Evolutionary conservation across 306 rosid genomes (phyloP), one percentile per base, ranked within the genome.

Genomic region (Purshia tridentata): DNA sequence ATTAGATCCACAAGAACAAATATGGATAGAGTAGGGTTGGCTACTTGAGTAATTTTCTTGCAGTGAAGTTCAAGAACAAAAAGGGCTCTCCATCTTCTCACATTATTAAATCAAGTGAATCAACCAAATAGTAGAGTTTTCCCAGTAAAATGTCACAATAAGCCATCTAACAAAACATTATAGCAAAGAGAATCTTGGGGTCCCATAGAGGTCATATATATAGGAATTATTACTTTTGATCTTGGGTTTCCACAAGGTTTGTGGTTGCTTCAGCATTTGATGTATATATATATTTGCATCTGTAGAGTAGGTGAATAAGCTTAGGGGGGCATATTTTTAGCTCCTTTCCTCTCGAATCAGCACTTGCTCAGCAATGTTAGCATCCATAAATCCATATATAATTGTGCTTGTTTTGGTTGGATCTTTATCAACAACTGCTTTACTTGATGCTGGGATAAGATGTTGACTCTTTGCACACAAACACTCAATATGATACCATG

Each of bases 381-480:
- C 73, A 81, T 55, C 77, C 40, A 70, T 78, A 42, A 41, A 63
- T 63, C 50, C 15, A 58, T 29, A 14, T 13, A 29, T 29, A 42
- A 72, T 75, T 47, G 80, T 69, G 77, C 72, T 65, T 75, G 82
- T 77, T 72, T 73, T 75, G 82, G 74, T 72, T 73, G 80, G 81
- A 78, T 81, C 81, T 60, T 72, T 86, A 45, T 70, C 72, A 44
- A 45, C 74, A 76, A 62, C 67, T 51, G 53, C 84, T 73, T 76
- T 52, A 50, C 55, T 77, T 78, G 76, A 73, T 79, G 51, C 78
- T 65, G 67, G 15, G 39, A 77, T 67, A 62, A 61, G 70, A 82
- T 66, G 58, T 73, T 74, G 84, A 80, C 84, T 60, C 74, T 62
- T 47, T 49, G 75, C 88, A 65, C 15, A 5, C 50, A 63, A 63